phyloP scores from a whole-genome alignment of 768 basidiomycete genomes.

The Tulasnella sp. region DNA sequence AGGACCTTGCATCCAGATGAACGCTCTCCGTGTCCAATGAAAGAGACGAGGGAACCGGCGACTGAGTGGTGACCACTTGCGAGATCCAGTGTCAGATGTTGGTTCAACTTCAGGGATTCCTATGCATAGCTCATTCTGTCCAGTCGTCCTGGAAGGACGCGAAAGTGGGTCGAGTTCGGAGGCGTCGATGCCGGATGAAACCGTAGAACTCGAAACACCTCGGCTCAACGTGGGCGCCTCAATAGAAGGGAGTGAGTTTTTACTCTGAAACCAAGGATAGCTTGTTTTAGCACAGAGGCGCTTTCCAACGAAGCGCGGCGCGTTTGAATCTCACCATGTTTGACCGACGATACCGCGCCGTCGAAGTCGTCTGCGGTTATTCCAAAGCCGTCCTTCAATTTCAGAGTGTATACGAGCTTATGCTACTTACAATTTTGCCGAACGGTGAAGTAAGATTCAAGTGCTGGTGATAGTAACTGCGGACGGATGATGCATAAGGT shows the following conservation, averaged over 20 bases:
- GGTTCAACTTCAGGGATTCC: background rate
- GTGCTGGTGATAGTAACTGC: background rate
- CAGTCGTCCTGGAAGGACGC: background rate
- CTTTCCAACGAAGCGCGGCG: background rate
- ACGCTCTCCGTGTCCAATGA: background rate
- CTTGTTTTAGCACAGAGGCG: background rate
- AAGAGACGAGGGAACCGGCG: background rate
- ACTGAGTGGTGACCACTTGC: background rate
- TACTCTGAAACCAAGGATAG: background rate
- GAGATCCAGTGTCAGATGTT: background rate
- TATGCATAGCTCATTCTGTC: background rate
- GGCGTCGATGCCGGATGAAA: background rate
- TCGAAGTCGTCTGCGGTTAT: background rate
- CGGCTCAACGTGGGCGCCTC: background rate
- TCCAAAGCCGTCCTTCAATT: background rate
- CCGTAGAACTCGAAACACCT: background rate
- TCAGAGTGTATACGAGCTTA: background rate
- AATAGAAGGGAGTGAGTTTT: background rate
- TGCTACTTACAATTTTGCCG: too few species aligned
- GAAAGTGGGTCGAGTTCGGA: background rate
- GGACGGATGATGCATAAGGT: background rate
- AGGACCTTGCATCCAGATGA: background rate
- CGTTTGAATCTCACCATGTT: background rate
- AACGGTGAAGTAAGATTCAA: too few species aligned
- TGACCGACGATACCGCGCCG: background rate